Percentiles rank a stretch among this genome's conserved stretches.
Evolutionary conservation across 129 eudicot genomes (phyloP).

Genomic region (Helianthus tuberosus): DNA sequence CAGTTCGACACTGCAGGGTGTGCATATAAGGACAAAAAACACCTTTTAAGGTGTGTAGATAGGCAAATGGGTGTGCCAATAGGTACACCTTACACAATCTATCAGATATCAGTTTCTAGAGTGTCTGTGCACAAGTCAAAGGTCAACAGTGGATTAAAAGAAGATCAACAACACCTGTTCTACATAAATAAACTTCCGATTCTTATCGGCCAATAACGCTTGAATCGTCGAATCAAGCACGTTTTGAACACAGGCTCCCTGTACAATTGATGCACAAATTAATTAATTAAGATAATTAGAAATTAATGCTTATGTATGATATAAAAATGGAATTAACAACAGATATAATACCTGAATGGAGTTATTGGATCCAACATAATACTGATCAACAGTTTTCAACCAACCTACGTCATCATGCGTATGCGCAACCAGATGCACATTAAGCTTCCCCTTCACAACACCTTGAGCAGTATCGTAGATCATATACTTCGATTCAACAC

Average conservation of each 20-base stretch:
- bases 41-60: too few species aligned
- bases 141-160: not conserved
- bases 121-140: conserved; percentile 21
- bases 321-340: not conserved
- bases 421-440: conserved; percentile 87
- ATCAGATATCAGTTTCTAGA: not conserved
- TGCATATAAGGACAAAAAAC: too few species aligned
- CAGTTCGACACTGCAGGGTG: too few species aligned
- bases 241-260: conserved; percentile 91
- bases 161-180: conserved; percentile 64
- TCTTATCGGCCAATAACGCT: conserved; percentile 76
- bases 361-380: conserved; percentile 89
- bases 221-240: conserved; percentile 83
- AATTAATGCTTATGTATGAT: not conserved
- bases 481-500: conserved; percentile 73
- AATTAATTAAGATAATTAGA: not conserved
- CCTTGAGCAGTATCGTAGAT: conserved; percentile 69
- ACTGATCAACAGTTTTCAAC: conserved; percentile 92
- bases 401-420: conserved; percentile 96
- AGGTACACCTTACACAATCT: too few species aligned
- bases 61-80: too few species aligned
- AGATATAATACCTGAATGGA: conserved; percentile 62
- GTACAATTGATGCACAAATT: conserved; percentile 19
- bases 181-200: conserved; percentile 77
- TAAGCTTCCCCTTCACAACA: conserved; percentile 66